Conservation (phyloP, 805 yeast genomes). For the Suhomyces prunicola region DNA sequence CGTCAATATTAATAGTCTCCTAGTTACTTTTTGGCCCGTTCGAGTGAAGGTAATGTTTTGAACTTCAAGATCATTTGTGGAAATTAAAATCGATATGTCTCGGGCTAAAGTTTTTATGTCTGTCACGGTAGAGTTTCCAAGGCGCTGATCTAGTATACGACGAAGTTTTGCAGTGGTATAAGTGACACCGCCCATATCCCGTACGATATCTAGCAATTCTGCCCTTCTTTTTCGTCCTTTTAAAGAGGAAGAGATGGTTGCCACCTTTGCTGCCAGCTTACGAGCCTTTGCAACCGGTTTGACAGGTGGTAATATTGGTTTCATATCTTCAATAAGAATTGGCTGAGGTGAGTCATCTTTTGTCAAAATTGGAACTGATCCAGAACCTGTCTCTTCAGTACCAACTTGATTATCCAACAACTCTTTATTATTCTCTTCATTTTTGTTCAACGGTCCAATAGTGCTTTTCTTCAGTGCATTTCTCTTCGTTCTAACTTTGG, state of each 20-base stretch:
- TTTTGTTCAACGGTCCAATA: neutral
- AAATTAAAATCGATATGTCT: conserved; percentile 31
- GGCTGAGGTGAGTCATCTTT: neutral
- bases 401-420: neutral
- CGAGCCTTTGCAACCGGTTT: neutral
- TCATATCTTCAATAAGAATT: conserved; percentile 6
- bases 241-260: conserved; percentile 13
- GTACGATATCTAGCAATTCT: conserved; percentile 27
- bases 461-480: neutral
- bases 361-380: neutral
- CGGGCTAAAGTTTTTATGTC: conserved; percentile 40
- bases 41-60: conserved; percentile 21
- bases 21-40: conserved; percentile 26
- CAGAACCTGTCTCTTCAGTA: neutral
- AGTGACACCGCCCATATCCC: conserved; percentile 37
- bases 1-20: conserved; percentile 30
- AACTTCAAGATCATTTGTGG: conserved; percentile 19
- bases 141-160: conserved; percentile 27
- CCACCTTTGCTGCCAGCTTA: neutral
- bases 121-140: conserved; percentile 27
- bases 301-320: conserved; percentile 10
- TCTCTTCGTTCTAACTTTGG: neutral
- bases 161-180: conserved; percentile 33
- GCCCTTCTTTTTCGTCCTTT: conserved; percentile 30
- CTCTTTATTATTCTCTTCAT: neutral